A percentile compares a stretch with the other conserved stretches of the same genome.
These are phyloP conservation scores for Cladosporium sp. DNA, from an alignment of 2,329 filamentous ascomycete genomes.

Conservation along the genomic window DNA sequence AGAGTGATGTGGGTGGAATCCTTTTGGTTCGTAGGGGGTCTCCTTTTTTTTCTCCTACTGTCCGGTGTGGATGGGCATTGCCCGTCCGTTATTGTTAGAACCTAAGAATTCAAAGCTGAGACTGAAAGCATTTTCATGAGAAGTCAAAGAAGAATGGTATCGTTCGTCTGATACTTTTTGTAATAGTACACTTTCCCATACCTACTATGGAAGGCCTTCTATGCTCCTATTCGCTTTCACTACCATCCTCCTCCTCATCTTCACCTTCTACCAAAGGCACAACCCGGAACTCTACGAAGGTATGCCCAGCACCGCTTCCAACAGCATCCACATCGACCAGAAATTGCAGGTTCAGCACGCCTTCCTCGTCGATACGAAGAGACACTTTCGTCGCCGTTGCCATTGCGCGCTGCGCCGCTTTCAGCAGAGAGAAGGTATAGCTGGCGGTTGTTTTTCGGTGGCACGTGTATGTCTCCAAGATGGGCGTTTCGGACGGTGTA, in stretches of 20 bases:
- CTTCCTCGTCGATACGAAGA: conserved; percentile 78
- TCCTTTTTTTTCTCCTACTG: no score
- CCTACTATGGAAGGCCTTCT: no score
- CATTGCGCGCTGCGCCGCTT: conserved; percentile 88
- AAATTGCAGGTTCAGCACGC: conserved; percentile 90
- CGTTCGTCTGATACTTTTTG: no score
- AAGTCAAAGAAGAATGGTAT: no score
- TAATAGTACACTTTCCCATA: no score
- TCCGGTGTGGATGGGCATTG: no score
- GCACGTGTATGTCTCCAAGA: conserved; percentile 72
- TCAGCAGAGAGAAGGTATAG: conserved; percentile 84
- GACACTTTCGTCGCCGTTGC: conserved; percentile 87
- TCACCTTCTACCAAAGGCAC: conserved; percentile 65
- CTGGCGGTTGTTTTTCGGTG: conserved; percentile 55
- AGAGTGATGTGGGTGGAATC: no score
- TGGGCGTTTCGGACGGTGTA: conserved; percentile 27
- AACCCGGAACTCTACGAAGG: conserved; percentile 79
- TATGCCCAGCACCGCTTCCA: conserved; percentile 41
- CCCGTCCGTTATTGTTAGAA: no score
- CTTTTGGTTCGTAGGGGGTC: no score
- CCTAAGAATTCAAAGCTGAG: no score
- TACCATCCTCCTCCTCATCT: conserved; percentile 32
- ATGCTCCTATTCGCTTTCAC: conserved; percentile 13
- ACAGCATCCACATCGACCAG: conserved; percentile 76
- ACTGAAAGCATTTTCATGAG: no score